phyloP scores from a whole-genome alignment of 2,329 filamentous ascomycete species.

The Chaetomiaceae sp. region DNA sequence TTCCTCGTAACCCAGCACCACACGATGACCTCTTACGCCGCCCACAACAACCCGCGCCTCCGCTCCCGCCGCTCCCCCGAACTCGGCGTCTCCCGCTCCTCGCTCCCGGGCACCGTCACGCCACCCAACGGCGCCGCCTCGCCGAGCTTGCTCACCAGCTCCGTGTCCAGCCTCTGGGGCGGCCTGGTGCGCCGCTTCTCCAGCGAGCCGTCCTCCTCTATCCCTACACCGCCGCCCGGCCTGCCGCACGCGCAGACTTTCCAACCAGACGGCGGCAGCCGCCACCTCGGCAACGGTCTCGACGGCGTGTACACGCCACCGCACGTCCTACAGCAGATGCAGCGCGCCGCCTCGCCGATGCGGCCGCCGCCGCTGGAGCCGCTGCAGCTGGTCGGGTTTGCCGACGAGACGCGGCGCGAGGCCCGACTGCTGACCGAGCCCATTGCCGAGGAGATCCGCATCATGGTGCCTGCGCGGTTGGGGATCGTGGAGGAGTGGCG shows the following conservation, averaged over 20 bases:
- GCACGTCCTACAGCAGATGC: conserved; percentile 32
- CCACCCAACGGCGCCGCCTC: conserved; percentile 21
- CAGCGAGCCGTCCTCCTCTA: conserved; percentile 34
- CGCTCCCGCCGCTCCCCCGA: conserved; percentile 15
- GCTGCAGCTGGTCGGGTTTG: conserved; percentile 62
- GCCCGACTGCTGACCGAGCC: conserved; percentile 63
- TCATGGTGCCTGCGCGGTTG: conserved; percentile 78
- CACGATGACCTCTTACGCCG: conserved; percentile 21
- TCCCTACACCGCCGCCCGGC: conserved; percentile 12
- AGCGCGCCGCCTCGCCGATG: conserved; percentile 68
- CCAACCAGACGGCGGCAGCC: conserved; percentile 16
- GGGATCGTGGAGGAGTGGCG: conserved; percentile 85
- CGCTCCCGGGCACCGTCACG: conserved; percentile 26
- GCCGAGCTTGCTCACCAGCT: conserved; percentile 28
- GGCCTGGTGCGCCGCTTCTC: conserved; percentile 65
- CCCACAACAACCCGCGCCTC: conserved; percentile 9
- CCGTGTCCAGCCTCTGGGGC: conserved; percentile 43
- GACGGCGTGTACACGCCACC: conserved; percentile 55
- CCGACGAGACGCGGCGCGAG: conserved; percentile 49
- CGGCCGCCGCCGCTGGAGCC: conserved; percentile 85
- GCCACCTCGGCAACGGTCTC: conserved; percentile 37
- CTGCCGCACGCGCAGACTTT: conserved; percentile 24
- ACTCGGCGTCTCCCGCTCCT: conserved; percentile 21
- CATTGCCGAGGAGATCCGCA: conserved; percentile 86
- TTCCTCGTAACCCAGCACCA: background rate